Percentiles rank a stretch among this genome's conserved stretches.
Evolutionary conservation across 139 green algal species (phyloP).

Genomic region (Medakamo hakoo): DNA sequence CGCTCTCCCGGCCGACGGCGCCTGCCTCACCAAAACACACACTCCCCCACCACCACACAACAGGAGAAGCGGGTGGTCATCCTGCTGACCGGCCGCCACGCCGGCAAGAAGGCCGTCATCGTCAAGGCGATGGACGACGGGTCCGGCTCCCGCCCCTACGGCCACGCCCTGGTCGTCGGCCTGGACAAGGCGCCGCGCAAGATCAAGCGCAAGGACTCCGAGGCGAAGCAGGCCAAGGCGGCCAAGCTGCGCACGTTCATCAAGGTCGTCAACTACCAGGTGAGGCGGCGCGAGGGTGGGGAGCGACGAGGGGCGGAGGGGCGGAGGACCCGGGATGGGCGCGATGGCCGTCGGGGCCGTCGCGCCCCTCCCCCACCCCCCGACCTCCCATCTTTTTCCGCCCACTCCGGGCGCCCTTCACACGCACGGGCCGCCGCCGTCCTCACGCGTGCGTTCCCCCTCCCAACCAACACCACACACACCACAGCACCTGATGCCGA

Average conservation of each 20-base stretch:
- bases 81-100: conserved; percentile 55
- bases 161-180: conserved; percentile 84
- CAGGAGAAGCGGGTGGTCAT: conserved; percentile 44
- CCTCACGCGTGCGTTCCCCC: too few relatives aligned
- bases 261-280: conserved; percentile 94
- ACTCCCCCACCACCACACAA: not conserved
- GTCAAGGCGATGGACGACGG: conserved; percentile 97
- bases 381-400: too few relatives aligned
- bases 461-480: too few relatives aligned
- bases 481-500: conserved; percentile 99
- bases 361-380: too few relatives aligned
- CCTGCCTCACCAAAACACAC: not conserved
- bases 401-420: too few relatives aligned
- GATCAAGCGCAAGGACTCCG: conserved; percentile 67
- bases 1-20: too few relatives aligned
- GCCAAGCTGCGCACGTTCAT: conserved; percentile 60
- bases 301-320: too few relatives aligned
- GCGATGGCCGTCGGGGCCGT: too few relatives aligned
- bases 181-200: conserved; percentile 92
- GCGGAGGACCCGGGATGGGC: too few relatives aligned
- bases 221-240: conserved; percentile 47
- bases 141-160: conserved; percentile 63
- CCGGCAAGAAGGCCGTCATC: conserved; percentile 82
- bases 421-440: too few relatives aligned
- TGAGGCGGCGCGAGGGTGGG: too few relatives aligned